Percentiles rank a stretch among this genome's conserved stretches.
These are phyloP conservation scores for Nothomitra cinnamomea DNA, from an alignment of 2,329 filamentous ascomycete species.

Conservation along the genomic window DNA sequence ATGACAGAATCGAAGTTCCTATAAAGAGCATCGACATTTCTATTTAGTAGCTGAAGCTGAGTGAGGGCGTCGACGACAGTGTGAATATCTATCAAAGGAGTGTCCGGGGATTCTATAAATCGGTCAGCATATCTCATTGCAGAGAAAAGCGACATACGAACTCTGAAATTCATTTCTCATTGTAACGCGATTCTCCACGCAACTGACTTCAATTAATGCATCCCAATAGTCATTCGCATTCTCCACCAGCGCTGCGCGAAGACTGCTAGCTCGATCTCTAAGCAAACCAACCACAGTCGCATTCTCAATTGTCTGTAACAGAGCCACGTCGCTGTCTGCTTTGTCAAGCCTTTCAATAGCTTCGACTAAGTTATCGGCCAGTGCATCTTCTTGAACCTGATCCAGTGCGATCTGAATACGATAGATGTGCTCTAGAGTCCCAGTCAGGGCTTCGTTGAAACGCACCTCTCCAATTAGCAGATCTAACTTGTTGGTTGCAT, in stretches of 20 bases:
- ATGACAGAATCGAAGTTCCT: conserved; percentile 44
- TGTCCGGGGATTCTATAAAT: background rate
- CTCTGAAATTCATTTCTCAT: conserved; percentile 37
- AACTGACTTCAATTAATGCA: conserved; percentile 39
- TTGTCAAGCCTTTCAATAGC: conserved; percentile 32
- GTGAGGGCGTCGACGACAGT: conserved; percentile 7
- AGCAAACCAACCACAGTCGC: conserved; percentile 36
- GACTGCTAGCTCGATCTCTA: conserved; percentile 43
- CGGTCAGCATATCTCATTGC: background rate
- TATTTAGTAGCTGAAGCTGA: conserved; percentile 26
- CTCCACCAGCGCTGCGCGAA: conserved; percentile 49
- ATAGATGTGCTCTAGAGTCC: conserved; percentile 32
- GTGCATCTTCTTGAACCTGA: conserved; percentile 27
- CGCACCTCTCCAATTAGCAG: conserved; percentile 40
- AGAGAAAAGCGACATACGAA: conserved; percentile 17
- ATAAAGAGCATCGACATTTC: conserved; percentile 43
- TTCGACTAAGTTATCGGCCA: conserved; percentile 26
- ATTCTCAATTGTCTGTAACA: conserved; percentile 18
- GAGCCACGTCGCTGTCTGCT: conserved; percentile 19
- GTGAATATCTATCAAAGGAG: conserved; percentile 16
- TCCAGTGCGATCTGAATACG: conserved; percentile 32
- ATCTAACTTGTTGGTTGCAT: conserved; percentile 35
- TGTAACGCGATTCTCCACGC: conserved; percentile 34
- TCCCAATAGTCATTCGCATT: conserved; percentile 57
- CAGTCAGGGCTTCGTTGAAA: conserved; percentile 37